Evolutionary conservation across 108 stramenopile species (phyloP).

Genomic region (Chaetoceros tenuissimus): DNA sequence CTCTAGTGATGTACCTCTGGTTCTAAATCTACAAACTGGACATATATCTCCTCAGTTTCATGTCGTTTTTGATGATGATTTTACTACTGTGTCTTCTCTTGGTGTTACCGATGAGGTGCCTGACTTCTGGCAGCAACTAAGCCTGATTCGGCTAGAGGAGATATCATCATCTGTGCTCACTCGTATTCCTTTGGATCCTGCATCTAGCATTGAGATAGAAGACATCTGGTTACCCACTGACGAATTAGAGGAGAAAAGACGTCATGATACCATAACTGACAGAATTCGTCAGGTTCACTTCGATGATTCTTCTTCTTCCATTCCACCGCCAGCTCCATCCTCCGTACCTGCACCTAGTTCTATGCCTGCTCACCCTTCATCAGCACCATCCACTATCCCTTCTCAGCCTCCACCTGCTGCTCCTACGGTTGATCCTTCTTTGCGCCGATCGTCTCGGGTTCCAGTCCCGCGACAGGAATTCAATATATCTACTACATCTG

Average conservation of each 20-base stretch:
- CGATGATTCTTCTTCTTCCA: neutral
- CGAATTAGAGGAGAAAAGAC: neutral
- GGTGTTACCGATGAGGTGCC: neutral
- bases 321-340: neutral
- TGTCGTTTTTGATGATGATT: slow-evolving; percentile 42
- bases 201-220: neutral
- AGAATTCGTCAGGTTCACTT: neutral
- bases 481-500: no score
- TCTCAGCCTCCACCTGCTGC: neutral
- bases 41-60: slow-evolving; percentile 35
- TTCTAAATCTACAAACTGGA: slow-evolving; percentile 28
- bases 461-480: neutral
- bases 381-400: neutral
- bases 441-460: no score
- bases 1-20: slow-evolving; percentile 21
- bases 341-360: neutral
- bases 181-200: neutral
- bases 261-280: neutral
- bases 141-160: neutral
- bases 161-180: neutral
- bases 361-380: neutral
- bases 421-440: neutral
- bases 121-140: slow-evolving; percentile 4
- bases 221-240: neutral
- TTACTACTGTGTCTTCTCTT: slow-evolving; percentile 18